A percentile compares a stretch with the other conserved stretches of the same genome.
Conservation (phyloP, 306 rosid genomes). For the Lotus japonicus region DNA sequence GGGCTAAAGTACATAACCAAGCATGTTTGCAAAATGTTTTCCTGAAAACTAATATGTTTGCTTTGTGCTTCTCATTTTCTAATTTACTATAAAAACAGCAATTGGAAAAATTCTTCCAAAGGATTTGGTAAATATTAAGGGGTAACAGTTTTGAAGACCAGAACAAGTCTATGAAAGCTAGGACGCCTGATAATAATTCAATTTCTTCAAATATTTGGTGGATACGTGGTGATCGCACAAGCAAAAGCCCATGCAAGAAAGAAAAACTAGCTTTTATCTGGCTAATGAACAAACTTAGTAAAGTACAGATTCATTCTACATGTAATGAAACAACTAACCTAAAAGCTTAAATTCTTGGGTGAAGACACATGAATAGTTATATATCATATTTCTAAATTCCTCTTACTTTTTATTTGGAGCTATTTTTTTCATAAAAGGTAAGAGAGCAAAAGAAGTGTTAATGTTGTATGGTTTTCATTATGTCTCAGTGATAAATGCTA, state of each 20-base stretch:
- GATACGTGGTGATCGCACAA: background rate
- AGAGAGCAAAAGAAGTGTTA: background rate
- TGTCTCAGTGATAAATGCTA: background rate
- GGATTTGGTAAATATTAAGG: background rate
- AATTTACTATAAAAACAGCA: background rate
- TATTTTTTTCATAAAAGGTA: background rate
- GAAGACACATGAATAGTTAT: too few species aligned
- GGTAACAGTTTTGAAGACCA: background rate
- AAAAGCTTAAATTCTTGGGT: too few species aligned
- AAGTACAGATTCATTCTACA: background rate
- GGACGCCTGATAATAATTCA: conserved; percentile 19
- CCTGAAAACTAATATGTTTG: background rate
- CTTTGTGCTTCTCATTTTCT: background rate
- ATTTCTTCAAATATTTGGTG: conserved; percentile 12
- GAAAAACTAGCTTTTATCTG: background rate
- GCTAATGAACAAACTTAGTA: conserved; percentile 13
- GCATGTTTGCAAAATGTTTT: background rate
- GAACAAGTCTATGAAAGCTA: conserved; percentile 17
- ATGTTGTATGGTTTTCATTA: conserved; percentile 15
- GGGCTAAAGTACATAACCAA: background rate
- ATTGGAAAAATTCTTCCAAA: background rate
- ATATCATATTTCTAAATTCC: too few species aligned
- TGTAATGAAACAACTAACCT: too few species aligned
- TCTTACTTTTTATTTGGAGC: background rate
- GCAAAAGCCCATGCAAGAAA: conserved; percentile 3